A percentile compares a stretch with the other conserved stretches of the same genome.
Evolutionary conservation across 73 alveolate genomes (phyloP).

Genomic region (Blepharisma japonicum): DNA sequence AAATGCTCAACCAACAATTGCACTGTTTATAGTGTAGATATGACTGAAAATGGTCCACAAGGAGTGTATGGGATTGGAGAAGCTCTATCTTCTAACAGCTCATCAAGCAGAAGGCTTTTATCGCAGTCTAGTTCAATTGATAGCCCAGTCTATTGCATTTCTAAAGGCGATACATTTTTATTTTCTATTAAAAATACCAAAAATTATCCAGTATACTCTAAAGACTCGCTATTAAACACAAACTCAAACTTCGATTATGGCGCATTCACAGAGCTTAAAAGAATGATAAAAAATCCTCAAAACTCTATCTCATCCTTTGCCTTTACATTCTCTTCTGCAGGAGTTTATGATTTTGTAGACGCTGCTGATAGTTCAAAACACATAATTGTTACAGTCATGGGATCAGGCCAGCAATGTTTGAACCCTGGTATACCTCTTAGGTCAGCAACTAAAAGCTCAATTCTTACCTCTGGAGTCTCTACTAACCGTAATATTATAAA

Average conservation of each 20-base stretch:
- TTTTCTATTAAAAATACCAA: conserved; percentile 35
- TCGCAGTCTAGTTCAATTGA: neutral
- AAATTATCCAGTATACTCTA: conserved; percentile 55
- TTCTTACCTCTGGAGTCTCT: conserved; percentile 40
- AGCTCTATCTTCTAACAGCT: neutral
- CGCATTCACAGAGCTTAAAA: conserved; percentile 23
- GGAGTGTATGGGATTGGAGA: conserved; percentile 1
- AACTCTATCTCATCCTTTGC: conserved; percentile 31
- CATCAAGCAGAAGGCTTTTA: neutral
- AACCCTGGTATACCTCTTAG: conserved; percentile 43
- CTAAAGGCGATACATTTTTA: conserved; percentile 37
- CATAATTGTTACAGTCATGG: conserved; percentile 50
- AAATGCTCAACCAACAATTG: neutral
- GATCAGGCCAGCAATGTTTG: conserved; percentile 50
- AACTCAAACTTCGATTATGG: conserved; percentile 60
- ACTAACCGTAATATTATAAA: conserved; percentile 40
- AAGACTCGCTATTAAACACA: conserved; percentile 53
- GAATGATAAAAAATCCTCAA: neutral
- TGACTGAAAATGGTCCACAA: conserved; percentile 20
- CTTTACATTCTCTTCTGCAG: conserved; percentile 51
- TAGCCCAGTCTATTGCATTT: conserved; percentile 61
- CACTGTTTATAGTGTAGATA: conserved; percentile 8
- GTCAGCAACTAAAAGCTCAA: conserved; percentile 40
- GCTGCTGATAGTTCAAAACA: conserved; percentile 32
- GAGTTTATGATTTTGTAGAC: conserved; percentile 54